Base-by-base conservation (phyloP, 106 monocot genomes). In the Dioscorea alata region DNA sequence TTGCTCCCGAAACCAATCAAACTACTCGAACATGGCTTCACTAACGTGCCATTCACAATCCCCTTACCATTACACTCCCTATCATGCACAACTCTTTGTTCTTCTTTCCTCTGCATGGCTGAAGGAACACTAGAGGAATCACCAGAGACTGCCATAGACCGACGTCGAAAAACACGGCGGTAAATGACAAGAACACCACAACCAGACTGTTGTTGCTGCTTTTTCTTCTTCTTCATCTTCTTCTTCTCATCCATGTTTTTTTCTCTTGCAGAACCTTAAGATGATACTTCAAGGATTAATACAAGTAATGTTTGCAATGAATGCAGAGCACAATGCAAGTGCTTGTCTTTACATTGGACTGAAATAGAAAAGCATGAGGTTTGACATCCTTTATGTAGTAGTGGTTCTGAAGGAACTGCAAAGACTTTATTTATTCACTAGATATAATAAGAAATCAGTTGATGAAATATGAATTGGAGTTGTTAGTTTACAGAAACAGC, bases 11-110 rank as follows among this genome's bases (percentile, higher is more conserved):
- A 76, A 28, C 87, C 50, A 84, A 91, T 87, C 69, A 87, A 67
- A 54, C 87, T 91, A 56, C 87, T 77, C 2, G 91, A 87, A 0
- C 87, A 73, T 5, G 87, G 87, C 34, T 87, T 75, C 24, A 87
- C 76, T 18, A 87, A 57, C 12, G 58, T 70, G 60, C 75, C 57
- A 64, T 65, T 73, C 31, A 56, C 76, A 50, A 42, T 42, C 10
- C 42, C 42, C 6, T 82, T 77, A 12, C 74, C 59, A 23, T 58
- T 28, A 28, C 28, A 65, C 74, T 81, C 81, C 69, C 69, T 75
- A 66, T 91, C 91, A 23, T 79, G 75, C 52, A 91, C 57, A 69
- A 84, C 61, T n/a, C 33, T 70, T 25, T 87, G 81, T 8, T 87
- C 84, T 57, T 87, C 84, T 1, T 71, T 74, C 4, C 33, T 18